Evolutionary conservation across 2,329 filamentous ascomycete species (phyloP).

Genomic region (Penicillium sclerotigenum): DNA sequence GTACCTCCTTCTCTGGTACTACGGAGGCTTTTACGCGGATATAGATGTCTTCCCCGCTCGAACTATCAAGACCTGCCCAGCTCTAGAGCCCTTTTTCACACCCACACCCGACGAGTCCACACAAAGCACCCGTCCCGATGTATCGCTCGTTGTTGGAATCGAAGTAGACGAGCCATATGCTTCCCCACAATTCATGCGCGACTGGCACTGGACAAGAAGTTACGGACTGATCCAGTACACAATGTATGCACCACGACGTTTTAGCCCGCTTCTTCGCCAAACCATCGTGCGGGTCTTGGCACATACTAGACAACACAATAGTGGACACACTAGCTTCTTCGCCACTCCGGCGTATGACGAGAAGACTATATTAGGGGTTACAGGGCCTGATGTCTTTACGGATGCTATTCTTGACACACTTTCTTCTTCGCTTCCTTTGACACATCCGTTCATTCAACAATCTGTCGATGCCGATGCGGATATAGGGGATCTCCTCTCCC

Average conservation of each 20-base stretch:
- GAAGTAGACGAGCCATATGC: constrained; percentile 39
- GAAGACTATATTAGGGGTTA: constrained; percentile 30
- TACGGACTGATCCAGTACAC: constrained; percentile 37
- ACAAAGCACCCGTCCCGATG: constrained; percentile 10
- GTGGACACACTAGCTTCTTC: constrained; percentile 12
- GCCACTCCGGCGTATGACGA: constrained; percentile 21
- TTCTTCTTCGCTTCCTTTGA: constrained; percentile 26
- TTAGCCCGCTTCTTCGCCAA: constrained; percentile 34
- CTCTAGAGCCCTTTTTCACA: constrained; percentile 13
- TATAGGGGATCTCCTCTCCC: constrained; percentile 17
- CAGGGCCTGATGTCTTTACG: constrained; percentile 36
- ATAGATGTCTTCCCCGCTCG: constrained; percentile 31
- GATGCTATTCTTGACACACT: constrained; percentile 33
- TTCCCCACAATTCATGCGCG: constrained; percentile 28
- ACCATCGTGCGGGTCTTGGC: constrained; percentile 32
- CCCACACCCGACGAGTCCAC: constrained; percentile 6
- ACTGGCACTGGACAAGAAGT: constrained; percentile 36
- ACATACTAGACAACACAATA: constrained; percentile 29
- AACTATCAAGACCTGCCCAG: constrained; percentile 30
- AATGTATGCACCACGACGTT: constrained; percentile 35
- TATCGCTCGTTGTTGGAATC: constrained; percentile 34
- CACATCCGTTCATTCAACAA: constrained; percentile 24
- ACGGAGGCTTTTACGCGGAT: constrained; percentile 37
- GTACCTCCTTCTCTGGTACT: constrained; percentile 37
- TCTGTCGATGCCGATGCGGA: constrained; percentile 25